Evolutionary conservation across 2,329 filamentous ascomycete species (phyloP).

Genomic region (Endoconidiophora laricicola): DNA sequence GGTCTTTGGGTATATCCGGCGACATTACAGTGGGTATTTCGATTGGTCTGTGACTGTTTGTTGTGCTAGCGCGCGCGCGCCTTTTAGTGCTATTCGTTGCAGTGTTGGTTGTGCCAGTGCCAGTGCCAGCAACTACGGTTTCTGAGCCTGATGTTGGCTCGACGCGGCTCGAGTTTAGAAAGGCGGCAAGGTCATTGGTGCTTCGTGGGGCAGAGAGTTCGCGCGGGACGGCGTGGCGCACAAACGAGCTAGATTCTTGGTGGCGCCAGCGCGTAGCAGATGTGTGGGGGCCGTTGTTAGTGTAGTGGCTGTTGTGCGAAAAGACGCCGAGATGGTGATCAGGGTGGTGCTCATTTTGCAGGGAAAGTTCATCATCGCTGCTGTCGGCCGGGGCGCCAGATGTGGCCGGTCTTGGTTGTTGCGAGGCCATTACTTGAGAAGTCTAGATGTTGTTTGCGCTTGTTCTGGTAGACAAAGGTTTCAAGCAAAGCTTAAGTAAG

Average conservation of each 20-base stretch:
- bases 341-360: background rate
- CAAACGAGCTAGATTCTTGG: constrained; percentile 42
- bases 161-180: constrained; percentile 38
- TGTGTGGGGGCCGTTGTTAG: constrained; percentile 21
- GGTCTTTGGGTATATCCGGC: constrained; percentile 22
- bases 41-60: constrained; percentile 30
- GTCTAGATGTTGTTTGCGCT: no score
- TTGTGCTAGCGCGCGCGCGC: constrained; percentile 19
- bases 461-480: no score
- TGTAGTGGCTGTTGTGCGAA: no score
- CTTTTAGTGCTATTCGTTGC: constrained; percentile 17
- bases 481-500: no score
- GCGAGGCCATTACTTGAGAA: no score
- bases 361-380: no score
- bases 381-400: no score
- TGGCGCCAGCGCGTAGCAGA: constrained; percentile 45
- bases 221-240: constrained; percentile 30
- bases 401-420: no score
- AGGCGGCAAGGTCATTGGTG: constrained; percentile 36
- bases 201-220: constrained; percentile 26
- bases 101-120: constrained; percentile 19
- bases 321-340: background rate
- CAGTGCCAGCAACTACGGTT: constrained; percentile 3
- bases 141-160: constrained; percentile 21
- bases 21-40: constrained; percentile 20